Conservation (phyloP, 305 asterid genomes). For the Solanum aculeatissimum region DNA sequence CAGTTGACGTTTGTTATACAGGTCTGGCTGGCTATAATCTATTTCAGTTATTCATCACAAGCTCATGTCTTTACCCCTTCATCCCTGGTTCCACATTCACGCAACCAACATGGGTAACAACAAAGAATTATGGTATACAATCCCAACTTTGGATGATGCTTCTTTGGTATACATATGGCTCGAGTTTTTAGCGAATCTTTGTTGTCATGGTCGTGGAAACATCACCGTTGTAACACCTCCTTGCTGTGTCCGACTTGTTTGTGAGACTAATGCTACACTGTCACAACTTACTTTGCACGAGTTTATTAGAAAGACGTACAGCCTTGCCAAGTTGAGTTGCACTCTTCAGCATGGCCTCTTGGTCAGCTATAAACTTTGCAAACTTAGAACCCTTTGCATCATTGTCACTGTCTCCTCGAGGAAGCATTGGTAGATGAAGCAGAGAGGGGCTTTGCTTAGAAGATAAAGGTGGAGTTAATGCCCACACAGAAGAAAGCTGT, state of each 20-base stretch:
- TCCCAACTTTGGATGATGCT: background rate
- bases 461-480: conserved; percentile 71
- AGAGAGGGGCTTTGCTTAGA: conserved; percentile 56
- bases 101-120: background rate
- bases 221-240: background rate
- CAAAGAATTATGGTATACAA: background rate
- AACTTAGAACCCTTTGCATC: conserved; percentile 74
- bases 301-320: conserved; percentile 21
- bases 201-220: background rate
- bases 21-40: background rate
- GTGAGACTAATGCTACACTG: background rate
- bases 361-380: conserved; percentile 74
- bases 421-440: conserved; percentile 30
- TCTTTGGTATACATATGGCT: background rate
- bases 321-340: conserved; percentile 27
- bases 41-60: background rate
- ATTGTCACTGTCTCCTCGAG: conserved; percentile 28
- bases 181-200: background rate
- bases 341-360: conserved; percentile 39
- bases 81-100: background rate
- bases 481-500: conserved; percentile 83
- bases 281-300: conserved; percentile 61
- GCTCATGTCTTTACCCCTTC: background rate
- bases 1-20: background rate
- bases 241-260: background rate